Conservation (phyloP, 1,284 basidiomycete species). For the Apiotrichum veenhuisii region DNA sequence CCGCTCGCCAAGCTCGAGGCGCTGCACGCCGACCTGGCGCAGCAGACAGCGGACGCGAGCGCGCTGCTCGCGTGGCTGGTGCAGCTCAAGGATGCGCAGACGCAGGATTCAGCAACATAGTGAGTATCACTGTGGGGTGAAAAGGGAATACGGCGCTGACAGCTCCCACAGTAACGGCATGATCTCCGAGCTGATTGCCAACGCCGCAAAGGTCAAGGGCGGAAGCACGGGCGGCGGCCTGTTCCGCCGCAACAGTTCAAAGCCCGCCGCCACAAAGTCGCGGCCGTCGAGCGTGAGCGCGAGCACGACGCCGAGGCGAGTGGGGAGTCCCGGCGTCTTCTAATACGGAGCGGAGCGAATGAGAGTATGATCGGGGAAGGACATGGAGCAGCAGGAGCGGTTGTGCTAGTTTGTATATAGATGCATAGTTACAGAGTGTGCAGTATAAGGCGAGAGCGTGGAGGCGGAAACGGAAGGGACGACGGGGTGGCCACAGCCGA, state of each 20-base stretch:
- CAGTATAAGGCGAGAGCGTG: not conserved
- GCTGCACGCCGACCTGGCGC: conserved; percentile 62
- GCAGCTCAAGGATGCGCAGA: conserved; percentile 74
- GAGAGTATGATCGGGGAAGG: too few species aligned
- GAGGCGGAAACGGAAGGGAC: not conserved
- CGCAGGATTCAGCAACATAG: conserved; percentile 61
- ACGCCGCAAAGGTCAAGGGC: conserved; percentile 47
- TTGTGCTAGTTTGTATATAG: conserved; percentile 5
- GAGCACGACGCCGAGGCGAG: conserved; percentile 13
- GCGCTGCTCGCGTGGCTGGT: conserved; percentile 70
- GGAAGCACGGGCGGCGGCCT: conserved; percentile 29
- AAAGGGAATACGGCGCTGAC: conserved; percentile 7
- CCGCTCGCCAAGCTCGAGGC: conserved; percentile 64
- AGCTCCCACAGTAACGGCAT: conserved; percentile 43
- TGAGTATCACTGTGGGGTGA: conserved; percentile 19
- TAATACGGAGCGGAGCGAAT: not conserved
- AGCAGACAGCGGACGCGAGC: conserved; percentile 68
- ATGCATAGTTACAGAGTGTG: conserved; percentile 9
- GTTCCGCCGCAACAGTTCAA: conserved; percentile 28
- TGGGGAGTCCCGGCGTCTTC: conserved; percentile 3
- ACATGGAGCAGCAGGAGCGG: too few species aligned
- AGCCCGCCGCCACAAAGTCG: not conserved
- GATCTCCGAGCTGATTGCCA: conserved; percentile 50
- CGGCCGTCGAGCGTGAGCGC: conserved; percentile 18
- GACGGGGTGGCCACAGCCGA: not conserved